A percentile compares a stretch with the other conserved stretches of the same genome.
phyloP scores from a whole-genome alignment of 1,139 yeast species.

The Meyerozyma athensensis region DNA sequence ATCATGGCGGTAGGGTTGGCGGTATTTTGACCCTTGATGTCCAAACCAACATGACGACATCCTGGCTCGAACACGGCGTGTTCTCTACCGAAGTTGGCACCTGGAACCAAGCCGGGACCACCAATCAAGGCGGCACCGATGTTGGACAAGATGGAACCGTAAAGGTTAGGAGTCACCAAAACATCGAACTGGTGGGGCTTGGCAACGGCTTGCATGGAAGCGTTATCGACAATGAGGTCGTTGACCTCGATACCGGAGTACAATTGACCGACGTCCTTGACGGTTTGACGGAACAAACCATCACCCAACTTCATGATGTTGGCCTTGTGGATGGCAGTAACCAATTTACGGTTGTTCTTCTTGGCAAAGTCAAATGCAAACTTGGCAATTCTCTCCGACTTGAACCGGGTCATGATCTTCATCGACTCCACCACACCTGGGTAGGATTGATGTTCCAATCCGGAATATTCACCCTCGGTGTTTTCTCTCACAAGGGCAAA shows the following conservation, averaged over 20 bases:
- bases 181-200: slow-evolving; percentile 98
- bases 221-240: slow-evolving; percentile 97
- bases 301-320: slow-evolving; percentile 99
- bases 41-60: slow-evolving; percentile 98
- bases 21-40: slow-evolving; percentile 87
- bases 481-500: slow-evolving; percentile 95
- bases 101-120: slow-evolving; percentile 98
- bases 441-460: slow-evolving; percentile 94
- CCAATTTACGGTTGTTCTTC: slow-evolving; percentile 86
- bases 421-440: slow-evolving; percentile 97
- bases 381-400: slow-evolving; percentile 95
- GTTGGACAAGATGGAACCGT: slow-evolving; percentile 95
- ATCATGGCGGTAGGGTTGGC: slow-evolving; percentile 99
- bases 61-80: slow-evolving; percentile 99
- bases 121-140: slow-evolving; percentile 98
- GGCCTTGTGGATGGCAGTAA: slow-evolving; percentile 98
- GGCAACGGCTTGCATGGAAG: slow-evolving; percentile 99
- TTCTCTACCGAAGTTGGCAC: slow-evolving; percentile 97
- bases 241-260: slow-evolving; percentile 81
- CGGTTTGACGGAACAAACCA: slow-evolving; percentile 94
- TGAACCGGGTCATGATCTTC: slow-evolving; percentile 89
- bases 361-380: slow-evolving; percentile 95
- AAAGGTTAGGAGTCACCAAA: slow-evolving; percentile 94
- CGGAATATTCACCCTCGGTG: slow-evolving; percentile 97
- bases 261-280: slow-evolving; percentile 84